Percentiles rank a stretch among this genome's conserved stretches.
phyloP scores from a whole-genome alignment of 371 early-diverging fungal genomes.

The Blastocladiella emersonii region DNA sequence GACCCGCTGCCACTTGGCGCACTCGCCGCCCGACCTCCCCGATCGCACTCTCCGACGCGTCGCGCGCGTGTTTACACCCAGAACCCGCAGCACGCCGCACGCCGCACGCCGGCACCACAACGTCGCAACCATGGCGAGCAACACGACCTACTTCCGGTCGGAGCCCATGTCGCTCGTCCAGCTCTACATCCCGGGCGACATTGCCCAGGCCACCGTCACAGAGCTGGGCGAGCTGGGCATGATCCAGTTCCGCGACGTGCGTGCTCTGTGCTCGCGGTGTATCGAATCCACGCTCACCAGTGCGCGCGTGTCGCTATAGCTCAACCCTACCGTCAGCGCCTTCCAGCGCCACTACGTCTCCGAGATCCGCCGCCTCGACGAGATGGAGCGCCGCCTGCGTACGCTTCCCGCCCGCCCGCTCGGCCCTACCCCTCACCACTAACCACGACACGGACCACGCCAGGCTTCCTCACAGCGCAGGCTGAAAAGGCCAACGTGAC shows the following conservation, averaged over 20 bases:
- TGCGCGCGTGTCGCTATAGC: slow-evolving; percentile 36
- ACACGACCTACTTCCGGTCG: slow-evolving; percentile 56
- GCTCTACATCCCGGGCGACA: slow-evolving; percentile 91
- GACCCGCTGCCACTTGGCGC: too few relatives aligned
- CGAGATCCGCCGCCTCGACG: slow-evolving; percentile 82
- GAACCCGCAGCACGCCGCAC: too few relatives aligned
- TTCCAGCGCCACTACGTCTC: slow-evolving; percentile 93
- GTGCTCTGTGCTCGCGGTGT: slow-evolving; percentile 7
- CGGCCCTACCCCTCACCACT: not conserved
- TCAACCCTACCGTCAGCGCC: slow-evolving; percentile 86
- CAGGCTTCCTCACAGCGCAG: slow-evolving; percentile 69
- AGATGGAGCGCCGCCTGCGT: slow-evolving; percentile 87
- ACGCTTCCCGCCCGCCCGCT: slow-evolving; percentile 15
- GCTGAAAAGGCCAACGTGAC: slow-evolving; percentile 64
- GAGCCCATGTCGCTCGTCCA: slow-evolving; percentile 94
- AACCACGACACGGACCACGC: not conserved
- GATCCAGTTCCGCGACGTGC: slow-evolving; percentile 88
- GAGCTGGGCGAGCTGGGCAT: slow-evolving; percentile 90
- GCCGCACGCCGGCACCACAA: too few relatives aligned
- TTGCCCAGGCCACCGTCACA: slow-evolving; percentile 80
- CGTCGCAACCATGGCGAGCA: too few relatives aligned
- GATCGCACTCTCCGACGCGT: too few relatives aligned
- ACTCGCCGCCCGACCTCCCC: too few relatives aligned
- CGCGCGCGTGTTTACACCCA: too few relatives aligned
- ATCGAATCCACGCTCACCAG: not conserved